A percentile compares a stretch with the other conserved stretches of the same genome.
phyloP scores from a whole-genome alignment of 495 filamentous ascomycete species.

The Xylaria curta region DNA sequence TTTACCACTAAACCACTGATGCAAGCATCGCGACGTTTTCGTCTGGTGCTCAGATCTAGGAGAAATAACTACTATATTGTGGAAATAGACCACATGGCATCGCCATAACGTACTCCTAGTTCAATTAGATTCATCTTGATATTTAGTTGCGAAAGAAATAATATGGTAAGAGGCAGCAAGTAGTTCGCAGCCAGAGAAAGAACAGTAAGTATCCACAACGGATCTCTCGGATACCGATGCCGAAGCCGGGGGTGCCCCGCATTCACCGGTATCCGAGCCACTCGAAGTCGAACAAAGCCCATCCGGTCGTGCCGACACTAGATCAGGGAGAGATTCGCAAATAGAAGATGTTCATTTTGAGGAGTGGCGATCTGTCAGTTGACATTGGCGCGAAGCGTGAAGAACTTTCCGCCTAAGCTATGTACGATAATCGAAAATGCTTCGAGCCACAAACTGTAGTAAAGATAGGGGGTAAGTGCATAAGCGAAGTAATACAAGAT shows the following conservation, averaged over 20 bases:
- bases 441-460: not conserved
- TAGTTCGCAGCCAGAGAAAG: no score
- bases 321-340: not conserved
- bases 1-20: constrained; percentile 61
- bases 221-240: not conserved
- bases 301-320: not conserved
- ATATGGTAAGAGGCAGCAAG: no score
- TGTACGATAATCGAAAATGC: not conserved
- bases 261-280: not conserved
- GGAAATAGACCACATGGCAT: no score
- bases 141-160: no score
- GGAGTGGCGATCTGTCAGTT: not conserved
- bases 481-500: constrained; percentile 3
- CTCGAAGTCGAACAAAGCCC: not conserved
- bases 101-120: no score
- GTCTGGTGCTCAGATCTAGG: no score
- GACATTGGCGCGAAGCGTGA: not conserved
- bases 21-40: no score
- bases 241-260: constrained; percentile 2
- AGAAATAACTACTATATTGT: no score
- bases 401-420: not conserved
- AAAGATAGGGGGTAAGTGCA: not conserved
- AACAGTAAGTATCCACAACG: constrained; percentile 13
- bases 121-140: no score
- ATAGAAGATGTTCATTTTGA: not conserved